phyloP scores from a whole-genome alignment of 192 early-diverging fungal species.

The Obelidium mucronatum region DNA sequence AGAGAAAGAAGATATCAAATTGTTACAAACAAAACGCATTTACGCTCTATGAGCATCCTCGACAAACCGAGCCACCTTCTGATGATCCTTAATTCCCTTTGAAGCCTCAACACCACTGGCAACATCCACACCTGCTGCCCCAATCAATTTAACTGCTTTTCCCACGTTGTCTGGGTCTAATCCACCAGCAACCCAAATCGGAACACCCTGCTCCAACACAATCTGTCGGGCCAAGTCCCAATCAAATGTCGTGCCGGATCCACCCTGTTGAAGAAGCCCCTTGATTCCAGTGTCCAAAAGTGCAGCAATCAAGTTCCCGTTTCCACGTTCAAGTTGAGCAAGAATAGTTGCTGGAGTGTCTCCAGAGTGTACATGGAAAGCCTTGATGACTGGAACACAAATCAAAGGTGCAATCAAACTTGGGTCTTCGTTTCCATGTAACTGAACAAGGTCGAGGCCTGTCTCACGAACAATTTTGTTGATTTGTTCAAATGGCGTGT shows the following conservation, averaged over 20 bases:
- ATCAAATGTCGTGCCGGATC: conserved; percentile 83
- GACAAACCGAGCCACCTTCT: conserved; percentile 80
- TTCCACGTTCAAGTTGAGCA: conserved; percentile 5
- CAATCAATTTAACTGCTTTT: conserved; percentile 69
- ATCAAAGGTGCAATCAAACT: conserved; percentile 69
- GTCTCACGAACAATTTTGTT: conserved; percentile 63
- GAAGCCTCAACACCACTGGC: conserved; percentile 89
- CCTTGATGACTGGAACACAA: conserved; percentile 88
- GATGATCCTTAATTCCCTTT: conserved; percentile 76
- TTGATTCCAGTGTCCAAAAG: conserved; percentile 59
- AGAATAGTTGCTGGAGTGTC: conserved; percentile 52
- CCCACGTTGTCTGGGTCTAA: conserved; percentile 83
- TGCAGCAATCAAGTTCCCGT: conserved; percentile 26
- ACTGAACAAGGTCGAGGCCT: conserved; percentile 90
- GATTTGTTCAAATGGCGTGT: conserved; percentile 83
- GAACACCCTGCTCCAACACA: conserved; percentile 58
- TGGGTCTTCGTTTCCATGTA: conserved; percentile 84
- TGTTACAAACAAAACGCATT: neutral
- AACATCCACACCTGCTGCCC: conserved; percentile 91
- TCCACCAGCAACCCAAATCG: conserved; percentile 91
- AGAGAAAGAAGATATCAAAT: too few relatives aligned
- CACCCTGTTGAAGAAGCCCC: conserved; percentile 75
- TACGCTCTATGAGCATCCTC: neutral
- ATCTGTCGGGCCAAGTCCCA: conserved; percentile 77
- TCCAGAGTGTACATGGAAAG: conserved; percentile 76